Conservation (phyloP, 2,329 filamentous ascomycete genomes). For the Alternaria postmessia region DNA sequence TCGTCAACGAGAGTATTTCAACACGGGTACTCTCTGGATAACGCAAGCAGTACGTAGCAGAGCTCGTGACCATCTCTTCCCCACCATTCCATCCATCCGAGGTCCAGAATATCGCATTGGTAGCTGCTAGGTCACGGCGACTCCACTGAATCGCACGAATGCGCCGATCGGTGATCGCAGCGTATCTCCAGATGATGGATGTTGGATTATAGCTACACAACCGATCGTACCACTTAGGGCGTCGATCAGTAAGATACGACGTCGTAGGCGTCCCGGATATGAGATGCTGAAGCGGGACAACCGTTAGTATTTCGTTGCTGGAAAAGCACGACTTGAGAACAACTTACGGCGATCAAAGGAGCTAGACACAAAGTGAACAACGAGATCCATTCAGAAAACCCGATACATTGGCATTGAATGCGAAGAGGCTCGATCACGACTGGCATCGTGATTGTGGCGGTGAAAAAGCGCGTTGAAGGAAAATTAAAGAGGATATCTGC, state of each 20-base stretch:
- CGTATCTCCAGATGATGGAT: conserved; percentile 51
- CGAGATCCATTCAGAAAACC: conserved; percentile 42
- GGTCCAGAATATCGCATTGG: conserved; percentile 50
- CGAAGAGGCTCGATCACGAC: not conserved
- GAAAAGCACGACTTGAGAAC: not conserved
- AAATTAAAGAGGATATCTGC: not conserved
- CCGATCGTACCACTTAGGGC: conserved; percentile 42
- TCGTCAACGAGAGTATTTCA: conserved; percentile 14
- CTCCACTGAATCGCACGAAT: conserved; percentile 42
- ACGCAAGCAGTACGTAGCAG: conserved; percentile 7
- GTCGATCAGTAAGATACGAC: conserved; percentile 24
- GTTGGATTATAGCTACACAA: conserved; percentile 48
- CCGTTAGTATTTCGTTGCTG: not conserved
- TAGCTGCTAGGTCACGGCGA: conserved; percentile 37
- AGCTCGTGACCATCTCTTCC: conserved; percentile 27
- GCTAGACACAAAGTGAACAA: conserved; percentile 44
- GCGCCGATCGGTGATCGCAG: conserved; percentile 46
- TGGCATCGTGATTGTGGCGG: conserved; percentile 11
- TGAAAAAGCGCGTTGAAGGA: not conserved
- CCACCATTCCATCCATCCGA: conserved; percentile 46
- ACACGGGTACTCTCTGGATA: conserved; percentile 13
- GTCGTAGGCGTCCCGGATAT: conserved; percentile 32
- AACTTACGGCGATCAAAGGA: conserved; percentile 36
- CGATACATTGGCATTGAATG: conserved; percentile 2
- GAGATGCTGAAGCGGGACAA: conserved; percentile 26